Evolutionary conservation across 495 filamentous ascomycete genomes (phyloP).

Genomic region (Hypoxylon fragiforme): DNA sequence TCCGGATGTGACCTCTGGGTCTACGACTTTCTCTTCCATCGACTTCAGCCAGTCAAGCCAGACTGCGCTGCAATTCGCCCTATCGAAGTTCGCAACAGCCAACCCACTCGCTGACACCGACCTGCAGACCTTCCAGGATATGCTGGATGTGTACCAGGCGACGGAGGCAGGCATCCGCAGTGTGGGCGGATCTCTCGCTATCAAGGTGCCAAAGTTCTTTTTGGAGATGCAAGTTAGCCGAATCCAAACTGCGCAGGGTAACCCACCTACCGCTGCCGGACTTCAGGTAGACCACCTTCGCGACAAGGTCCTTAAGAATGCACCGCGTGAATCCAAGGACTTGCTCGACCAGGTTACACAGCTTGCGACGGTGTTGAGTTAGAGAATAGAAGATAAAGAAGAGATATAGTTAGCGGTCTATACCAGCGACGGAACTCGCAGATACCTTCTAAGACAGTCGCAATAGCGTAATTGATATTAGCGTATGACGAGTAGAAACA

Average conservation of each 20-base stretch:
- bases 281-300: conserved; percentile 50
- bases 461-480: conserved; percentile 10
- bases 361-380: conserved; percentile 39
- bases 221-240: conserved; percentile 52
- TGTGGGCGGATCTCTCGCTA: conserved; percentile 46
- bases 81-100: conserved; percentile 44
- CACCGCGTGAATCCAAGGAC: conserved; percentile 41
- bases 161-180: conserved; percentile 54
- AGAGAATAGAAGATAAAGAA: conserved; percentile 4
- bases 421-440: neutral
- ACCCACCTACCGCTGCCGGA: conserved; percentile 45
- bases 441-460: neutral
- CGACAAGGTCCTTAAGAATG: conserved; percentile 54
- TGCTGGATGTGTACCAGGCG: conserved; percentile 51
- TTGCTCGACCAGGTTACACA: conserved; percentile 45
- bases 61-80: conserved; percentile 47
- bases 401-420: no score
- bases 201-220: conserved; percentile 57
- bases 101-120: conserved; percentile 42
- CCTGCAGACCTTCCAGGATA: conserved; percentile 45
- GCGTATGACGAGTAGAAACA: conserved; percentile 9
- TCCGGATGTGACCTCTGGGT: conserved; percentile 49
- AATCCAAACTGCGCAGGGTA: conserved; percentile 54
- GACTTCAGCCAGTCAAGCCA: conserved; percentile 47
- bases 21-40: conserved; percentile 47